Base-by-base conservation (phyloP, 371 early-diverging fungal genomes). In the Mucor irregularis region DNA sequence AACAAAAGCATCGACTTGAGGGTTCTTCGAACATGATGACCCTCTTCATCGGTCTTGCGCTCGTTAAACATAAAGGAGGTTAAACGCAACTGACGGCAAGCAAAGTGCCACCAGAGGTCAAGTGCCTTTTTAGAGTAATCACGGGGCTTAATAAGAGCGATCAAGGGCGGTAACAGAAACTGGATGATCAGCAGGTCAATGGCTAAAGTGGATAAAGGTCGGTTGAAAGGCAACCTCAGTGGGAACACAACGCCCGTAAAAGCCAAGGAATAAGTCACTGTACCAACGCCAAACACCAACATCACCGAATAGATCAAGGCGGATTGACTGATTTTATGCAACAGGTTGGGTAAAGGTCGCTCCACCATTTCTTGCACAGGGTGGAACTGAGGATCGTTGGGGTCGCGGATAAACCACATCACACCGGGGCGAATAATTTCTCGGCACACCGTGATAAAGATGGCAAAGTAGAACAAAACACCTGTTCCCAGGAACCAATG, bases 331-430 rank as follows among this genome's bases (percentile, higher is more conserved):
- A 97, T 82, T 68, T 93, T 95, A 56, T 84, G 78, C 43, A 93
- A 64, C 62, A 95, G 88, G 11, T 81, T 70, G 7, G 80, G 62
- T 13, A 90, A 69, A 17, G 92, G 88, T 8, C 89, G 80, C 53
- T 95, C 93, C 0, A 93, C 67, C 56, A 92, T 88, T 65, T 97
- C 98, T 52, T 88, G 87, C 49, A 97, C 88, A 2, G 97, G 95
- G 57, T 93, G 89, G 68, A 93, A 94, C 25, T 90, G 85, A 5
- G 95, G 93, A 65, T 97, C 97, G 49, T 92, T 92, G 3, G 98
- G 97, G 56, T 97, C 95, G 31, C 97, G 88, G 45, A 96, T 91
- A 63, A 96, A 96, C 95, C 96, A 96, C 82, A 96, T 84, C 21
- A 96, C 93, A 16, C 96, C 96, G 0, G 91, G 90, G 5, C 97